Evolutionary conservation across 2,329 filamentous ascomycete species (phyloP).

Genomic region (Aureobasidium sp.): DNA sequence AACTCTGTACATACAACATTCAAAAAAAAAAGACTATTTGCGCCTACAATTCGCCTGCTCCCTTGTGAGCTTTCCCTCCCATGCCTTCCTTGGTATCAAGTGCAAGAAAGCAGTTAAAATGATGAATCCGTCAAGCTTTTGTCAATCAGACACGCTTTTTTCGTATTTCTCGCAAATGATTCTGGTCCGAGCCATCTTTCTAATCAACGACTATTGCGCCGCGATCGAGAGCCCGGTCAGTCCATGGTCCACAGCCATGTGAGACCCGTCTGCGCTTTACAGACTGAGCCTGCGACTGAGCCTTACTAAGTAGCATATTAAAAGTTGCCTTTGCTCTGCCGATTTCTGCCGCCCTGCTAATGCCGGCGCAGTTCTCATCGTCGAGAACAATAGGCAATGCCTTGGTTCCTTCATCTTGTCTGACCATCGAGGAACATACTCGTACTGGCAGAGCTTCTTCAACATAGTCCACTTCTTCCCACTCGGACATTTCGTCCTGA

Average conservation of each 20-base stretch:
- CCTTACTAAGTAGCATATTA: too few relatives aligned
- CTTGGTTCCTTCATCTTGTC: background rate
- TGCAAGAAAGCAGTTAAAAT: constrained; percentile 2
- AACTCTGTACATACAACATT: constrained; percentile 9
- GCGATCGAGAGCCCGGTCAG: constrained; percentile 1
- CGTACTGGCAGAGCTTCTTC: background rate
- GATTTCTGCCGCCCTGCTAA: constrained; percentile 8
- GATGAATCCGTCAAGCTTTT: constrained; percentile 3
- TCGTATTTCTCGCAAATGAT: background rate
- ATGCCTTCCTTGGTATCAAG: background rate
- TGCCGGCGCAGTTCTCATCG: constrained; percentile 12
- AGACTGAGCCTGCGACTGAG: too few relatives aligned
- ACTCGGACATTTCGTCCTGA: background rate
- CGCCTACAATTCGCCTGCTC: constrained; percentile 3
- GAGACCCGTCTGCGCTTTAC: constrained; percentile 2
- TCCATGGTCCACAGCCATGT: background rate
- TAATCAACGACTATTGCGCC: constrained; percentile 5
- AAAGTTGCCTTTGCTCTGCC: background rate
- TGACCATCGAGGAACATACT: background rate
- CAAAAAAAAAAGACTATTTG: constrained; percentile 7
- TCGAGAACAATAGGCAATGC: constrained; percentile 6
- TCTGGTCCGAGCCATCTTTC: background rate
- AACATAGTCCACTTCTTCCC: background rate
- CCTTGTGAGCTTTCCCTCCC: background rate
- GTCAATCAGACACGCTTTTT: constrained; percentile 5